Evolutionary conservation across 805 yeast species (phyloP).

Genomic region (Myxozyma neotropica): DNA sequence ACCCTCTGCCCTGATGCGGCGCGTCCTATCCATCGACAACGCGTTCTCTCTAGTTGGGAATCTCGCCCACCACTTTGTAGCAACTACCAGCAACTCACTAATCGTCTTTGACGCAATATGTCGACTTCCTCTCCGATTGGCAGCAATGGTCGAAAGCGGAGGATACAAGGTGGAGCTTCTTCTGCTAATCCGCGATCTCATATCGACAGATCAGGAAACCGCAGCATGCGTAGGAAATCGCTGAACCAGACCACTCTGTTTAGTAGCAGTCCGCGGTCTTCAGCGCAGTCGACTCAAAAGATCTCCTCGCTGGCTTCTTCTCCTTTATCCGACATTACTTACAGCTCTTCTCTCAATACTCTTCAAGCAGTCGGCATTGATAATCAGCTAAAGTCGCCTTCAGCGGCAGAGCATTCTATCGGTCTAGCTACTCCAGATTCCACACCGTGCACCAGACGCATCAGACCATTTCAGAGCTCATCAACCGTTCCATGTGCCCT

Average conservation of each 20-base stretch:
- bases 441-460: slow-evolving; percentile 13
- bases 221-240: background rate
- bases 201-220: background rate
- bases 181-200: too few relatives aligned
- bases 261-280: background rate
- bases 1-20: slow-evolving; percentile 5
- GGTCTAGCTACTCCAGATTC: slow-evolving; percentile 21
- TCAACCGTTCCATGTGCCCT: background rate
- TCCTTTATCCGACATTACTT: slow-evolving; percentile 11
- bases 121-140: background rate
- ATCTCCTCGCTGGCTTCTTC: background rate
- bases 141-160: background rate
- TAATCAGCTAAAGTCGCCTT: background rate
- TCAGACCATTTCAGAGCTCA: background rate
- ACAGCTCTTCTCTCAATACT: slow-evolving; percentile 5
- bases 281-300: background rate
- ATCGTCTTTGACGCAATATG: too few relatives aligned
- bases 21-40: background rate
- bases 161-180: background rate
- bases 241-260: slow-evolving; percentile 3
- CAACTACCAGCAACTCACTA: too few relatives aligned
- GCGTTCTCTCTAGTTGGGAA: background rate
- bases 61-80: too few relatives aligned
- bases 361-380: background rate
- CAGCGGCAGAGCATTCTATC: background rate